Base-by-base conservation (phyloP, 805 yeast species). In the Lipomyces spencermartinsiae region DNA sequence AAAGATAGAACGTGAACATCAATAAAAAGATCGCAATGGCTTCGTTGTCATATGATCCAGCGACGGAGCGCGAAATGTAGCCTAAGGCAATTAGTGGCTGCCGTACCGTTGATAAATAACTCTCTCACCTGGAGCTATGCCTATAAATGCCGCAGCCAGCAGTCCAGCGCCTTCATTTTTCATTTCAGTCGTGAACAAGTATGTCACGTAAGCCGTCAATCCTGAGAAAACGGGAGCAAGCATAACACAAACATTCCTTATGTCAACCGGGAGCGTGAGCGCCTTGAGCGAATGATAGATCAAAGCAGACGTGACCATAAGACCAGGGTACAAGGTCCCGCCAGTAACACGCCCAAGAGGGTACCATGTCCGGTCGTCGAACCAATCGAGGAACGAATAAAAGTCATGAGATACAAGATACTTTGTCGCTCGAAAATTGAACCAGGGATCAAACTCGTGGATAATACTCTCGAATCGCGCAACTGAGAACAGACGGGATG, bases 341-440 rank as follows among this genome's bases (percentile, higher is more conserved):
- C 99, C 99, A 12, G 99, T 95, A 76, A 95, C 99, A 81, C 99
- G 87, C 25, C 99, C 99, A 73, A 95, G 84, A 22, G 99, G 99
- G 79, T 95, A 95, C 99, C 99, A 95, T 22, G 99, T 94, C 77
- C 97, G 87, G 78, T 94, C 98, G 78, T 95, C 99, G 76, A 95
- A 95, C 99, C 99, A 95, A 79, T 95, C 95, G 76, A 96, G 84
- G 76, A 95, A 96, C 73, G 93, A 93, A 82, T 93, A 90, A 79
- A 87, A 94, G 6, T 95, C 89, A 76, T 92, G 87, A 57, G 86
- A 82, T 37, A 92, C 97, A 73, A 95, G 84, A 79, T 92, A 92
- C 79, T 91, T 90, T n/a, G 99, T 91, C 57, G 99, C 99, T 72
- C 99, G 83, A 83, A 86, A 95, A 80, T 95, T 95, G 85, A 92